These are phyloP conservation scores for Serendipita indica DNA, from an alignment of 768 basidiomycete genomes.

Conservation along the genomic window DNA sequence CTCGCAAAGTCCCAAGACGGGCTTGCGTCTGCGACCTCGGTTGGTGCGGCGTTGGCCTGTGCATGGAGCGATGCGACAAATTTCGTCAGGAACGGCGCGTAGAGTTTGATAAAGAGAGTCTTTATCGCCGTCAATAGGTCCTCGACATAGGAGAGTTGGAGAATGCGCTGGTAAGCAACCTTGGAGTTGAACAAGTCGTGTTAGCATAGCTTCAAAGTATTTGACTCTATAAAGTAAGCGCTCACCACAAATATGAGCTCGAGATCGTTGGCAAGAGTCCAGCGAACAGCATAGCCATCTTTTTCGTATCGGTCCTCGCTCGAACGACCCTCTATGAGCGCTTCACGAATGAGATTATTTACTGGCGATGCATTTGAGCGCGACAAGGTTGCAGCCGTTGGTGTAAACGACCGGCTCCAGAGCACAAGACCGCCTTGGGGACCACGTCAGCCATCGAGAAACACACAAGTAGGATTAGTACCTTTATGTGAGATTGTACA, in stretches of 20 bases:
- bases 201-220: neutral
- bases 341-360: slow-evolving; percentile 77
- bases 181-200: slow-evolving; percentile 20
- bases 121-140: slow-evolving; percentile 72
- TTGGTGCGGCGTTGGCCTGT: slow-evolving; percentile 25
- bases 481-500: slow-evolving; percentile 94
- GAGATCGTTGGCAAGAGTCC: slow-evolving; percentile 89
- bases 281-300: slow-evolving; percentile 86
- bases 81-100: slow-evolving; percentile 65
- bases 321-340: slow-evolving; percentile 78
- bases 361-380: slow-evolving; percentile 66
- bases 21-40: slow-evolving; percentile 17
- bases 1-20: slow-evolving; percentile 52
- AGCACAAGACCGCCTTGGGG: slow-evolving; percentile 72
- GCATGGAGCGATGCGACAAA: slow-evolving; percentile 76
- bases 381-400: slow-evolving; percentile 55
- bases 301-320: slow-evolving; percentile 78
- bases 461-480: slow-evolving; percentile 18
- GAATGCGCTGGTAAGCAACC: slow-evolving; percentile 94
- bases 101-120: slow-evolving; percentile 71
- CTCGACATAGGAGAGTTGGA: slow-evolving; percentile 88
- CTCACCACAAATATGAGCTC: slow-evolving; percentile 93
- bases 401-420: slow-evolving; percentile 92
- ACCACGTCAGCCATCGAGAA: neutral
- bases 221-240: slow-evolving; percentile 12